Evolutionary conservation across 1,139 yeast species (phyloP), one percentile per base, ranked within the genome.

Genomic region (Dujonia santamariae): DNA sequence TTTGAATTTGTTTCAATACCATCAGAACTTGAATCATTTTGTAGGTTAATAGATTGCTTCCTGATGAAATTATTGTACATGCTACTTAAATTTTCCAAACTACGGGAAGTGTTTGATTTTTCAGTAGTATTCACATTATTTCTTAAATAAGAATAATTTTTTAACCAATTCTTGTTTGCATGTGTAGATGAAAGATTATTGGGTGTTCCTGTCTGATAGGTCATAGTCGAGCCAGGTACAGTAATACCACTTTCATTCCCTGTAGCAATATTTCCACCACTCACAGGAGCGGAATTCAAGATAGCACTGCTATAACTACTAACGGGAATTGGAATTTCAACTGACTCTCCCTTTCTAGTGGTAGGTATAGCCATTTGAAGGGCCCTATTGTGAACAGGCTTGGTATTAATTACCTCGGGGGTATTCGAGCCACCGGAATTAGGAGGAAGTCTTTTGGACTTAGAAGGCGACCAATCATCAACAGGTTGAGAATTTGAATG

Each of bases 311-410:
- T 35, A 18, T 34, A 19, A 22, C 34, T 38, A 12, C 36, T 30
- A 19, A 28, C 33, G 39, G 12, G 47, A 47, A 48, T 44, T 51
- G 85, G 82, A 16, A 85, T 84, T 50, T 85, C 94, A 4, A 85
- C 75, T 0, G 92, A 75, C 46, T 80, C 94, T 2, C 95, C 95
- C 22, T 78, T 74, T 39, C 88, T 60, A 0, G 94, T 83, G 0
- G 95, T 85, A 0, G 95, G 92, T 26, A 85, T 85, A 0, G 95
- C 85, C 81, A 85, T 78, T 47, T 72, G 73, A 1, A 90, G 92
- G 0, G 90, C 82, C 2, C 82, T 85, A 7, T 79, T 73, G 2
- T 83, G 80, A 35, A 48, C 49, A 0, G 50, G 34, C 27, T 50
- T 51, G 7, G 43, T 43, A 9, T 43, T 36, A 1, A 39, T 44